Evolutionary conservation across 2,329 filamentous ascomycete species (phyloP).

Genomic region (Grosmannia huntii): DNA sequence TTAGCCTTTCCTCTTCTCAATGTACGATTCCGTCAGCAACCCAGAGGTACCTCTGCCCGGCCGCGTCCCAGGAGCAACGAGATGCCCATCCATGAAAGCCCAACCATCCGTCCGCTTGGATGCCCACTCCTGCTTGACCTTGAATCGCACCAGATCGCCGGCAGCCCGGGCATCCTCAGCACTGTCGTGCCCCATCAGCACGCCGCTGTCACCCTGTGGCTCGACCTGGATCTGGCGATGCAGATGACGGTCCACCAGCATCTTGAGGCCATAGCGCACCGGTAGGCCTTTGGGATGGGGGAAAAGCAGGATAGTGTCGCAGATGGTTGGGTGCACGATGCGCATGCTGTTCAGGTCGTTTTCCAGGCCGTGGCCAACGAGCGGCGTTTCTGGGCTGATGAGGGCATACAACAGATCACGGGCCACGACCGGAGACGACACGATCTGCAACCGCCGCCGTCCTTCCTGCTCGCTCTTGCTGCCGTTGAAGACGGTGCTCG

Average conservation of each 20-base stretch:
- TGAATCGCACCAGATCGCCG: constrained; percentile 68
- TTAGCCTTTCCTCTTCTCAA: background rate
- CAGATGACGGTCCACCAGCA: constrained; percentile 57
- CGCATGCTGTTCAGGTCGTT: constrained; percentile 71
- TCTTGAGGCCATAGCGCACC: constrained; percentile 63
- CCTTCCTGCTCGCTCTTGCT: constrained; percentile 5
- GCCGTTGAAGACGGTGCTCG: constrained; percentile 9
- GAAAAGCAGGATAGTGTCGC: constrained; percentile 39
- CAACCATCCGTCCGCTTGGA: constrained; percentile 55
- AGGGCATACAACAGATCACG: constrained; percentile 65
- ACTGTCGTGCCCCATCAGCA: constrained; percentile 66
- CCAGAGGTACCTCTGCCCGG: constrained; percentile 9
- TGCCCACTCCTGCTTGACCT: constrained; percentile 59
- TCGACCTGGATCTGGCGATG: constrained; percentile 68
- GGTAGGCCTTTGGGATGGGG: constrained; percentile 70
- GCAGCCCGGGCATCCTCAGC: constrained; percentile 83
- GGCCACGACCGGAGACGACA: constrained; percentile 61
- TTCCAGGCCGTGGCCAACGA: constrained; percentile 89
- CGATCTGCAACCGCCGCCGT: constrained; percentile 49
- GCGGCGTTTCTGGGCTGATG: constrained; percentile 62
- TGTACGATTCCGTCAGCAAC: constrained; percentile 24
- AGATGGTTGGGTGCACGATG: constrained; percentile 13
- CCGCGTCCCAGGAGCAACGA: constrained; percentile 24
- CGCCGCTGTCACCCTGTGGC: constrained; percentile 20
- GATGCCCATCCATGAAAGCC: constrained; percentile 38